phyloP scores from a whole-genome alignment of 805 yeast genomes.

The Sugiyamaella qingdaonensis region DNA sequence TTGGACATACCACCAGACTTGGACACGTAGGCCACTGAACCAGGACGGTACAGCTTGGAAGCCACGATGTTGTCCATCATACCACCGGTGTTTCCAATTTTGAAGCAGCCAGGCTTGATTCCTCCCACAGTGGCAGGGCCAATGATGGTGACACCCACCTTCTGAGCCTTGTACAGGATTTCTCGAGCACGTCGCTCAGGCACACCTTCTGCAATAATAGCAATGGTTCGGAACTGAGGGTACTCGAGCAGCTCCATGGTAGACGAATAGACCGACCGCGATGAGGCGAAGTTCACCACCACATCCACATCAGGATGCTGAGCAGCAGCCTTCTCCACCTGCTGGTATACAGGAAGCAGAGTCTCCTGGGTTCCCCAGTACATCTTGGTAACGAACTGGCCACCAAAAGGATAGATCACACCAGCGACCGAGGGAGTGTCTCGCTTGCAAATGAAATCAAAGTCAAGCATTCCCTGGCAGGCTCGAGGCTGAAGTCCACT shows the following conservation, averaged over 20 bases:
- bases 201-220: conserved; percentile 47
- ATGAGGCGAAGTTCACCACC: conserved; percentile 45
- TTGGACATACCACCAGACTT: conserved; percentile 48
- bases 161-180: conserved; percentile 39
- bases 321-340: conserved; percentile 38
- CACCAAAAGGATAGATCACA: conserved; percentile 45
- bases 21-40: conserved; percentile 45
- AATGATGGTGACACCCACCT: conserved; percentile 44
- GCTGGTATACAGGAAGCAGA: conserved; percentile 43
- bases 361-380: conserved; percentile 49
- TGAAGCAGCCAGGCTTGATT: conserved; percentile 47
- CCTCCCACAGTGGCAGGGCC: conserved; percentile 49
- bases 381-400: conserved; percentile 43
- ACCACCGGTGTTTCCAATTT: conserved; percentile 48
- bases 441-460: conserved; percentile 44
- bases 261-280: conserved; percentile 44
- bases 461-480: conserved; percentile 47
- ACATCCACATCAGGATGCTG: conserved; percentile 47
- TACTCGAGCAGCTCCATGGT: conserved; percentile 44
- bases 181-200: conserved; percentile 49
- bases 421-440: conserved; percentile 45
- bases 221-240: conserved; percentile 44
- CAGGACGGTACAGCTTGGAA: conserved; percentile 45
- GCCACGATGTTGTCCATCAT: conserved; percentile 49
- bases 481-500: conserved; percentile 44